A percentile compares a stretch with the other conserved stretches of the same genome.
phyloP scores from a whole-genome alignment of 148 eudicot species.

The Amaranthus hypochondriacus region DNA sequence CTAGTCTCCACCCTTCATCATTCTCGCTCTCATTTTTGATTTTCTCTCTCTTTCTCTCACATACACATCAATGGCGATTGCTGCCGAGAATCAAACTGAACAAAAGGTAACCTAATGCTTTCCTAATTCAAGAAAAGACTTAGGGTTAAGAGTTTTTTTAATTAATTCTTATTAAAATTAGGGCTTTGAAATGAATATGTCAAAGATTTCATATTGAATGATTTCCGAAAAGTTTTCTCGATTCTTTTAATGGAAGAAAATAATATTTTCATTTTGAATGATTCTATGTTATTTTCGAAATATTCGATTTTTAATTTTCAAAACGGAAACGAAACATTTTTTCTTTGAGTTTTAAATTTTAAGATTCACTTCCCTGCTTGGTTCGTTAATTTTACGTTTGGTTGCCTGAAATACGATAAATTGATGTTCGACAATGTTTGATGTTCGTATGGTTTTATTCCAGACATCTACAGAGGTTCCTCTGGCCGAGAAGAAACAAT shows the following conservation, averaged over 20 bases:
- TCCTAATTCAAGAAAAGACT: background rate
- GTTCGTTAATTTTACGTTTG: background rate
- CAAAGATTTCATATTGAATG: background rate
- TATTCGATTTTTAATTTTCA: background rate
- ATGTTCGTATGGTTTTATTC: constrained; percentile 1
- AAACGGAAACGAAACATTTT: too few species aligned
- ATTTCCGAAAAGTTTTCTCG: background rate
- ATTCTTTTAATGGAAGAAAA: background rate
- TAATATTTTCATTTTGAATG: background rate
- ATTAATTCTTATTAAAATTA: background rate
- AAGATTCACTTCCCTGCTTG: background rate
- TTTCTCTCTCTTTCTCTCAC: constrained; percentile 8
- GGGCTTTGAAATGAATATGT: background rate
- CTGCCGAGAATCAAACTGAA: constrained; percentile 38
- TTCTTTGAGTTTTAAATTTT: too few species aligned
- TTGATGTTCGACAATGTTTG: background rate
- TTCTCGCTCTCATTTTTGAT: background rate
- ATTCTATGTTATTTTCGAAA: background rate
- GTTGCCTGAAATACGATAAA: background rate
- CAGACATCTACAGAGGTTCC: constrained; percentile 56
- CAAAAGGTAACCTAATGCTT: constrained; percentile 34
- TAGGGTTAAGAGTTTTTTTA: constrained; percentile 8
- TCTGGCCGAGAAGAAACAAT: constrained; percentile 66
- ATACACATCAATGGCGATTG: constrained; percentile 40
- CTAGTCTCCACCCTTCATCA: constrained; percentile 5